Evolutionary conservation across 257 asterid species (phyloP), one percentile per base, ranked within the genome.

Genomic region (Fraxinus cuspidata): DNA sequence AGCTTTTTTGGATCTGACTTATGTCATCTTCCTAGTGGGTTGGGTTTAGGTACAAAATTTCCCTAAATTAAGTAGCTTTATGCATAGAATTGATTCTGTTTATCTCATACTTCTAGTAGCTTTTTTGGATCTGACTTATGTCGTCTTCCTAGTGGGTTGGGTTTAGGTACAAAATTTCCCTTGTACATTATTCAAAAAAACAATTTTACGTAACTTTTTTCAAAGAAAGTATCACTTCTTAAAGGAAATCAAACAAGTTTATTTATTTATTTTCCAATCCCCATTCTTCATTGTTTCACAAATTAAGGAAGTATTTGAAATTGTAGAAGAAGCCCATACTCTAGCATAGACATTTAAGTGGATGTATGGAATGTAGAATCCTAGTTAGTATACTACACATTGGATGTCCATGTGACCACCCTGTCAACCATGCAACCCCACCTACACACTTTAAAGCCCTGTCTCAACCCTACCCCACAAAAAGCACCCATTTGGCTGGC

Each of bases 371-470:
- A 29, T 35, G 19, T 56, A 58, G 51, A 74, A 78, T 19, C 74
- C 79, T 71, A 74, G 65, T 44, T 87, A 74, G 65, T 44, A 85
- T 86, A 84, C 85, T 80, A 81, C 89, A 88, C 87, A 86, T 81
- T 89, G 89, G 70, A 27, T 81, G 87, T 81, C 83, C 83, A 84
- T 79, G 84, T 81, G 86, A 79, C 78, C 80, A 84, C 83, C 80
- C 85, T 75, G 85, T 83, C 83, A 44, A 81, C 86, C 86, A 72
- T 77, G 83, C 87, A 84, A 79, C 82, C 86, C 85, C 79, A 81
- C 77, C 73, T 29, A 67, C 82, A 27, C 47, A 21, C 82, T 47
- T 72, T 60, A 79, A 83, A 49, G 84, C 77, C 71, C 16, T 78
- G 76, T 82, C 81, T 53, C 38, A 5, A 18, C 56, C 53, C 38